Evolutionary conservation across 2,329 filamentous ascomycete species (phyloP).

Genomic region (Penicillium nordicum): DNA sequence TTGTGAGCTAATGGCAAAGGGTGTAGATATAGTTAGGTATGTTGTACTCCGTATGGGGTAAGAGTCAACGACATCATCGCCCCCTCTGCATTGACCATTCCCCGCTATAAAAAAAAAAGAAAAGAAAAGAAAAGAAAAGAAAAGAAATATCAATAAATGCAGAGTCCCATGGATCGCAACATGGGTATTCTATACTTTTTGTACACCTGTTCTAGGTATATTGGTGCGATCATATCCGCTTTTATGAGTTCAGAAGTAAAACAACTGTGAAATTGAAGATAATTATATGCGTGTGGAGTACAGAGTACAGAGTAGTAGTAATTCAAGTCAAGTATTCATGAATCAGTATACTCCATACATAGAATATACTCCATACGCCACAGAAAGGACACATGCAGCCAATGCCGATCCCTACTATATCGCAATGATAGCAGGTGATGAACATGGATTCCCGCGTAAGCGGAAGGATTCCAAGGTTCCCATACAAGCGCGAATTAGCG

Average conservation of each 20-base stretch:
- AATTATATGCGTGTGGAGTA: background rate
- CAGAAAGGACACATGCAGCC: background rate
- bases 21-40: no score
- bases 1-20: background rate
- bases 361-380: background rate
- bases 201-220: background rate
- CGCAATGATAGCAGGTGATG: background rate
- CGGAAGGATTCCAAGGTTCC: background rate
- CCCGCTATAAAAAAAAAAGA: slow-evolving; percentile 6
- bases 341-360: background rate
- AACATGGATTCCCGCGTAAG: background rate
- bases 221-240: background rate
- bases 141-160: slow-evolving; percentile 5
- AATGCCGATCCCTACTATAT: slow-evolving; percentile 11
- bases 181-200: background rate
- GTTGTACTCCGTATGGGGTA: background rate
- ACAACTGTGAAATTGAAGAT: background rate
- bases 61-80: slow-evolving; percentile 37
- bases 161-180: slow-evolving; percentile 10
- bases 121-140: background rate
- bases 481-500: background rate
- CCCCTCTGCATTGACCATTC: slow-evolving; percentile 12
- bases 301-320: background rate
- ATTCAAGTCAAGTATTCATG: no score
- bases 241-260: background rate